These are phyloP conservation scores for Helotiales sp. DNA, from an alignment of 2,329 filamentous ascomycete species.

Conservation along the genomic window DNA sequence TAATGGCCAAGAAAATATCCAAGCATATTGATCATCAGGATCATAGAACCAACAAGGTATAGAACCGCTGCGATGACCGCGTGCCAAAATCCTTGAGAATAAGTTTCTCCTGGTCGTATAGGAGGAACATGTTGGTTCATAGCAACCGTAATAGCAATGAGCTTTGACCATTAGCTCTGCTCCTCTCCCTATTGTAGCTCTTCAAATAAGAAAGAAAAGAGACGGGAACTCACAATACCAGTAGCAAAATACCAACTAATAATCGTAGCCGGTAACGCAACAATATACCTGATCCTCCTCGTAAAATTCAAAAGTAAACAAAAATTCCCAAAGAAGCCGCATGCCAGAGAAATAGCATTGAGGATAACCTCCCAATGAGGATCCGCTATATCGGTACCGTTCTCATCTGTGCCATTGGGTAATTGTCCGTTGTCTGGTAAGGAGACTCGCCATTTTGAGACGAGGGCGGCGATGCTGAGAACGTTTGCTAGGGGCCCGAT, in stretches of 20 bases:
- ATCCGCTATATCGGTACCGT: slow-evolving; percentile 55
- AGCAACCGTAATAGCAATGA: slow-evolving; percentile 57
- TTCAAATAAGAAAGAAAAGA: slow-evolving; percentile 46
- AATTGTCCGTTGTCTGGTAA: slow-evolving; percentile 47
- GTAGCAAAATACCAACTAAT: slow-evolving; percentile 65
- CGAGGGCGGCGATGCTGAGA: slow-evolving; percentile 65
- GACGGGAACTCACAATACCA: slow-evolving; percentile 54
- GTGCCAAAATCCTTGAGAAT: slow-evolving; percentile 71
- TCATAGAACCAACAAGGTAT: slow-evolving; percentile 61
- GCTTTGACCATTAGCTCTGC: slow-evolving; percentile 37
- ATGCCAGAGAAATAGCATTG: slow-evolving; percentile 63
- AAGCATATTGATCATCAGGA: slow-evolving; percentile 69
- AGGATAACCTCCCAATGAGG: slow-evolving; percentile 62
- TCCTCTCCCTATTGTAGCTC: background rate
- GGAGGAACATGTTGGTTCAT: slow-evolving; percentile 54
- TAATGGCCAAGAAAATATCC: slow-evolving; percentile 70
- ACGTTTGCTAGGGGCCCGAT: slow-evolving; percentile 72
- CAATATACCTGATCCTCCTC: slow-evolving; percentile 62
- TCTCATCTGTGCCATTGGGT: slow-evolving; percentile 45
- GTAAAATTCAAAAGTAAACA: slow-evolving; percentile 72
- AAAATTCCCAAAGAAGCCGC: slow-evolving; percentile 65
- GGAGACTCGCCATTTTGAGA: slow-evolving; percentile 60
- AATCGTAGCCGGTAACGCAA: slow-evolving; percentile 67
- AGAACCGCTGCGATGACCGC: slow-evolving; percentile 63
- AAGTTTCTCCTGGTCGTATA: slow-evolving; percentile 49